Evolutionary conservation across 306 rosid genomes (phyloP), one percentile per base, ranked within the genome.

Genomic region (Cucurbita maxima): DNA sequence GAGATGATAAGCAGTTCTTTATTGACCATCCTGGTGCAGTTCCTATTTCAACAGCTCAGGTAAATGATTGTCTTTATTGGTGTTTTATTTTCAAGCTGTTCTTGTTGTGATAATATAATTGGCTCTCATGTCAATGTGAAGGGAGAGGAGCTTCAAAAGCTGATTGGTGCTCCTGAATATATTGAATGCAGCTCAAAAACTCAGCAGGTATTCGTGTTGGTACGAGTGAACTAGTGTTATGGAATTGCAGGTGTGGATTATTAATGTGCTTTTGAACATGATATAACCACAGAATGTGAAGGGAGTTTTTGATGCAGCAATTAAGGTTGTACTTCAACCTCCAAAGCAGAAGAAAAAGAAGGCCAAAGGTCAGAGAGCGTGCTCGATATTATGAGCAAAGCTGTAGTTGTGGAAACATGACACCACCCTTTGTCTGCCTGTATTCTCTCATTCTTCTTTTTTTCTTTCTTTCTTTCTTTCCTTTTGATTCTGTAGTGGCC

Each of bases 271-370:
- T 37, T 71, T 78, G 73, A 19, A 43, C 67, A 37, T 73, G 63
- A 25, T 73, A 70, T 50, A 52, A 74, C 66, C 74, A 81, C 84
- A 94, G 99, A 91, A 94, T 15, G 99, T 94, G 87, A 94, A 94
- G 82, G 95, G 77, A 30, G 99, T 94, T 58, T 91, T 94, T 25
- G 99, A 94, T 83, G 90, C 94, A 38, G 97, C 99, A 66, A 94
- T 94, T 76, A 85, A 86, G 87, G 99, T 94, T 84, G 99, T 94
- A 73, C 99, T 94, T 86, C 99, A 94, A 89, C 99, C 99, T 48
- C 99, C 99, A 1, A 94, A 94, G 86, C 86, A 82, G 87, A 94
- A 94, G 99, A 94, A 94, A 80, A 94, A 91, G 91, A 91, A 91
- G 81, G 76, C 58, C 88, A 94, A 94, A 84, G 96, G 85, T 54